A percentile compares a stretch with the other conserved stretches of the same genome.
Evolutionary conservation across 2,329 filamentous ascomycete species (phyloP).

Genomic region (Raffaelea albimanens): DNA sequence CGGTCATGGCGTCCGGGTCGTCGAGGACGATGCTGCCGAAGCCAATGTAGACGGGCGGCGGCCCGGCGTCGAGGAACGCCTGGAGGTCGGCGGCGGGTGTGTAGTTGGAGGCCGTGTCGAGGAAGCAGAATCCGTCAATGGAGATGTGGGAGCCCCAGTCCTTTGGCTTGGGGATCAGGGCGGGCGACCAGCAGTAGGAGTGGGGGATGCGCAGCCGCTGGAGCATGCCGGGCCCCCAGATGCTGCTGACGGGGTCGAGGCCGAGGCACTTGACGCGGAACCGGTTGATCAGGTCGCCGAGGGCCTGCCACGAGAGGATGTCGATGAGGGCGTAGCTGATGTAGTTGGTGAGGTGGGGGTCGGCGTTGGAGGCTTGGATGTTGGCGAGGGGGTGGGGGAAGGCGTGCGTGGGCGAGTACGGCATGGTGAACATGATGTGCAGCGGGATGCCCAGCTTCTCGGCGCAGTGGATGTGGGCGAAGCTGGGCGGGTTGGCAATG

Average conservation of each 20-base stretch:
- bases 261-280: conserved; percentile 38
- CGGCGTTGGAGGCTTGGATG: conserved; percentile 38
- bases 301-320: conserved; percentile 82
- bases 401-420: conserved; percentile 47
- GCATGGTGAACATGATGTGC: conserved; percentile 64
- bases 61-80: conserved; percentile 56
- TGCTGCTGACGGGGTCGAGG: conserved; percentile 26
- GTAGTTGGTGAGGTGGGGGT: conserved; percentile 61
- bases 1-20: conserved; percentile 61
- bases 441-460: conserved; percentile 56
- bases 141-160: conserved; percentile 67
- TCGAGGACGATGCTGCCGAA: conserved; percentile 79
- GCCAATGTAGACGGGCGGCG: conserved; percentile 70
- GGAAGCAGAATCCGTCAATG: conserved; percentile 69
- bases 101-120: conserved; percentile 58
- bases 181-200: conserved; percentile 54
- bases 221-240: conserved; percentile 66
- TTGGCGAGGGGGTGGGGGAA: conserved; percentile 73
- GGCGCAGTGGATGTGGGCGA: conserved; percentile 56
- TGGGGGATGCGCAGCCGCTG: conserved; percentile 64
- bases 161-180: conserved; percentile 55
- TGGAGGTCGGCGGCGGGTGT: conserved; percentile 56
- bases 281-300: conserved; percentile 68
- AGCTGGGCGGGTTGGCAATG: conserved; percentile 57
- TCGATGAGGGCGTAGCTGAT: conserved; percentile 73